Evolutionary conservation across 2,329 filamentous ascomycete species (phyloP).

Genomic region (Teratosphaeria epicoccoides): DNA sequence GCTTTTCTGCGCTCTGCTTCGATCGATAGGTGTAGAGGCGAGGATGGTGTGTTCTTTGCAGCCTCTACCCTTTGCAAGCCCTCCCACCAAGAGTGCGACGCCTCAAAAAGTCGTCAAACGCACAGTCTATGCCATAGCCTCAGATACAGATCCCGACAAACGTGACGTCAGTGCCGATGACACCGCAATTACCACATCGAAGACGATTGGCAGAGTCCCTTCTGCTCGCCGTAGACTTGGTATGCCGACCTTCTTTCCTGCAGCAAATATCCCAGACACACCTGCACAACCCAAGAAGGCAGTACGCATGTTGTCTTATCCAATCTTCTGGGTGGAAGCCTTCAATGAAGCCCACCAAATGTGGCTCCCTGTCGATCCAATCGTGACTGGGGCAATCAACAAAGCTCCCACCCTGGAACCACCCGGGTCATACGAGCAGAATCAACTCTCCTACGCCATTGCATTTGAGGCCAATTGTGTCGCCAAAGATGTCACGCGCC

Average conservation of each 20-base stretch:
- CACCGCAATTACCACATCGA: slow-evolving; percentile 10
- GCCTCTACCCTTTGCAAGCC: slow-evolving; percentile 56
- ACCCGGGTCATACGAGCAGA: slow-evolving; percentile 63
- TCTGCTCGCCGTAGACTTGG: slow-evolving; percentile 24
- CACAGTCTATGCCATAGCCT: slow-evolving; percentile 26
- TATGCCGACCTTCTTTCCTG: slow-evolving; percentile 18
- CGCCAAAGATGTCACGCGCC: slow-evolving; percentile 72
- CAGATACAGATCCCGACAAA: slow-evolving; percentile 7
- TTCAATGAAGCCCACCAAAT: slow-evolving; percentile 78
- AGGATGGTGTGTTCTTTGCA: slow-evolving; percentile 87
- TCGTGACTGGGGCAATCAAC: slow-evolving; percentile 70
- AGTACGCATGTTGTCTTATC: slow-evolving; percentile 62
- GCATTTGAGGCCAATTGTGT: slow-evolving; percentile 72
- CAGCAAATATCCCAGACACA: slow-evolving; percentile 2
- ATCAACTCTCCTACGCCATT: slow-evolving; percentile 71
- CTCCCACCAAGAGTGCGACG: slow-evolving; percentile 34
- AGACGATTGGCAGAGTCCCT: slow-evolving; percentile 16
- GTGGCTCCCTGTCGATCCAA: slow-evolving; percentile 79
- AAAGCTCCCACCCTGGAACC: slow-evolving; percentile 72
- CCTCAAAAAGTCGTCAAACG: slow-evolving; percentile 30
- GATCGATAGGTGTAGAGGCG: slow-evolving; percentile 69
- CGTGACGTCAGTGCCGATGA: slow-evolving; percentile 16
- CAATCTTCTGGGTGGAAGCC: slow-evolving; percentile 90
- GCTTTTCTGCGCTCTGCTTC: slow-evolving; percentile 77
- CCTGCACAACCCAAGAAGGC: slow-evolving; percentile 27